Base-by-base conservation (phyloP, 805 yeast species). In the Priceomyces medius region DNA sequence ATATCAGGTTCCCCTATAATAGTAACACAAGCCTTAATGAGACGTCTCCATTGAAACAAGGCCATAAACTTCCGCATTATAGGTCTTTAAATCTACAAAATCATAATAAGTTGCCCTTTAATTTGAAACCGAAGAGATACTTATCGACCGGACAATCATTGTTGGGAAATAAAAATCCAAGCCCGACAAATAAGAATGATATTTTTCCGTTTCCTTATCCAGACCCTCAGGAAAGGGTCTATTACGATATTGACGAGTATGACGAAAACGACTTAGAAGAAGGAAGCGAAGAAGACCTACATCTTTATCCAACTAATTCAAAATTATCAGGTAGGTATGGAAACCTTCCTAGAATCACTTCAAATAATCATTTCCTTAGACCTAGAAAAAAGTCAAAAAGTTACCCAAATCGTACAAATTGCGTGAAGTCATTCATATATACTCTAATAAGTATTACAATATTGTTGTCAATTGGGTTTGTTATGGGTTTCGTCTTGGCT, bases 401-500 rank as follows among this genome's bases (percentile, higher is more conserved):
- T 3, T 34, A 45, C 13, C 38, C 42, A 17, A 47, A 39, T 31
- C 42, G 52, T 32, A 43, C 48, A 24, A 55, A 49, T 32, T 60
- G 58, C 36, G 37, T 64, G 29, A 66, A 58, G 38, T 58, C 61
- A 5, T 61, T 68, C 23, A 53, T 68, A 38, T 77, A 76, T 47
- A 73, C 81, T 0, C 46, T 75, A 24, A 49, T 71, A 31, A 54
- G 74, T 27, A 71, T 78, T 2, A 49, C 78, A 12, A 58, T 75
- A 10, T 68, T 88, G n/a, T 61, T 87, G 8, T 67, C 81, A 0
- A 59, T 85, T 21, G 96, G 96, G 1, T 88, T 91, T 54, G 68
- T 85, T 4, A 71, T 83, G 54, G 98, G 98, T 0, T 87, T 90
- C 55, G 65, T 89, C 2, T 66, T 90, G 31, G 97, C 97, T 0